Percentiles rank a stretch among this genome's conserved stretches.
Conservation (phyloP, 306 rosid genomes). For the Ceratonia siliqua region DNA sequence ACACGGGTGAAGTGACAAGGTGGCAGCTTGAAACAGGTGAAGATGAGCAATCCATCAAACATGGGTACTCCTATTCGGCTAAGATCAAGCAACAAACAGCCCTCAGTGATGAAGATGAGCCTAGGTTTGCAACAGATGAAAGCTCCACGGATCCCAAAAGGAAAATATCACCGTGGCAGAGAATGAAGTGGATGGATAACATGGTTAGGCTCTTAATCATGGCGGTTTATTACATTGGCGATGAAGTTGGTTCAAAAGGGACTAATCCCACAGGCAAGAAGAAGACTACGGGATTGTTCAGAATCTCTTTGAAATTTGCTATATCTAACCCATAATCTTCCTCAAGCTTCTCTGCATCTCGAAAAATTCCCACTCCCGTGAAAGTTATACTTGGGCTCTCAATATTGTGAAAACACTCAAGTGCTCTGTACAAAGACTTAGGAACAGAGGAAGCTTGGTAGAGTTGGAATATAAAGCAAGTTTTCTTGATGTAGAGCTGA, state of each 20-base stretch:
- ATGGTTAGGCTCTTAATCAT: slow-evolving; percentile 85
- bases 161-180: slow-evolving; percentile 85
- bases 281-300: slow-evolving; percentile 65
- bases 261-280: slow-evolving; percentile 59
- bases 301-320: too few species aligned
- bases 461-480: too few species aligned
- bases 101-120: slow-evolving; percentile 80
- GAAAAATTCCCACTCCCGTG: too few species aligned
- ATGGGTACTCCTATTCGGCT: slow-evolving; percentile 43
- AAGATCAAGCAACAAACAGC: slow-evolving; percentile 44
- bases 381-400: too few species aligned
- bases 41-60: slow-evolving; percentile 54
- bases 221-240: slow-evolving; percentile 91
- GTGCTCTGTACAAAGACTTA: too few species aligned
- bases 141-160: slow-evolving; percentile 58
- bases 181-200: slow-evolving; percentile 96
- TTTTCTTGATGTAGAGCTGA: too few species aligned
- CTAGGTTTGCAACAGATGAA: slow-evolving; percentile 54
- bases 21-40: too few species aligned
- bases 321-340: too few species aligned
- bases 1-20: too few species aligned
- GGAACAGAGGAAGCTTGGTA: too few species aligned
- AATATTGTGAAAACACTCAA: too few species aligned
- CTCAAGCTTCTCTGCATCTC: too few species aligned
- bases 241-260: slow-evolving; percentile 70